Evolutionary conservation across 495 filamentous ascomycete genomes (phyloP).

Genomic region (Penicillium odoratum): DNA sequence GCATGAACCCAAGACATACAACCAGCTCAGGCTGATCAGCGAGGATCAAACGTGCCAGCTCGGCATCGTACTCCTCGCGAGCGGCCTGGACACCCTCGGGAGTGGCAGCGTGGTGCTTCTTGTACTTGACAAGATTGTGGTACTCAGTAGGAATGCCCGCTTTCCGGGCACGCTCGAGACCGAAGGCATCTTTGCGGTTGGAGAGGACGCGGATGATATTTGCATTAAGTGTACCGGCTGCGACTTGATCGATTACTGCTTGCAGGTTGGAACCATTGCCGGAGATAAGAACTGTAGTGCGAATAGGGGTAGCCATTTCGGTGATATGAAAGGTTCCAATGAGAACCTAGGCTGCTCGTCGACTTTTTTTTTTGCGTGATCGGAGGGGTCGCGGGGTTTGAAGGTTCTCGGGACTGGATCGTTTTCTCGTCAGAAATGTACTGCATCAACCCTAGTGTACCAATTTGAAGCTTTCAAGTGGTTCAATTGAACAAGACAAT

Average conservation of each 20-base stretch:
- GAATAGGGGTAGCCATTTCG: conserved; percentile 37
- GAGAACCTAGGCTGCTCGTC: not conserved
- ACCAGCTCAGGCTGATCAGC: conserved; percentile 69
- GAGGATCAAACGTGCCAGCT: conserved; percentile 71
- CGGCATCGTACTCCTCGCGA: conserved; percentile 73
- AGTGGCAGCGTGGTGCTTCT: conserved; percentile 50
- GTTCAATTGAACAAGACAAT: not conserved
- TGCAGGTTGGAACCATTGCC: conserved; percentile 88
- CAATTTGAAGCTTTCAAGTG: not conserved
- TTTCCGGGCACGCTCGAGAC: conserved; percentile 67
- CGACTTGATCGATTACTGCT: conserved; percentile 78
- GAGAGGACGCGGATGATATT: conserved; percentile 76
- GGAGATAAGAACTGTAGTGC: conserved; percentile 68
- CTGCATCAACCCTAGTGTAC: not conserved
- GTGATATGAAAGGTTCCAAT: not conserved
- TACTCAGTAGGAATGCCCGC: conserved; percentile 78
- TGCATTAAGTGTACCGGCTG: conserved; percentile 54
- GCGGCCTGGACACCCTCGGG: conserved; percentile 50
- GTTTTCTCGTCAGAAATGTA: not conserved
- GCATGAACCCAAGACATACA: conserved; percentile 56
- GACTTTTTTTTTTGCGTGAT: not conserved
- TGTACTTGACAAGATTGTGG: conserved; percentile 78
- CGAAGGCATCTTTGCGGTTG: conserved; percentile 79
- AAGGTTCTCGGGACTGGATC: not conserved
- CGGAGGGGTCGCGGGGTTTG: not conserved